These are phyloP conservation scores for Polymyxa betae DNA, from an alignment of 208 protist genomes.

Conservation along the genomic window DNA sequence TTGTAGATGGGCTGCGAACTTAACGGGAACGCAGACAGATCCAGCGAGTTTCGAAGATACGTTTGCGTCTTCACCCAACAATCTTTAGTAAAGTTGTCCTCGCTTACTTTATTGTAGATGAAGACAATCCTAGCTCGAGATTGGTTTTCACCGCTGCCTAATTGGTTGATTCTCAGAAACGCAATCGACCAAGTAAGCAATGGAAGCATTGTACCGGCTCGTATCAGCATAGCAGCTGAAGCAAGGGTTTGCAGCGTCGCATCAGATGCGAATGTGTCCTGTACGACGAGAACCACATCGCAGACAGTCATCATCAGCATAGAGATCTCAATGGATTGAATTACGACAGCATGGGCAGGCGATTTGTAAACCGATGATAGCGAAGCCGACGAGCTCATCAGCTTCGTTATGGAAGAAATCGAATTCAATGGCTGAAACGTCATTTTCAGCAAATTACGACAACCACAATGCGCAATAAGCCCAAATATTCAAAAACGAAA, in stretches of 20 bases:
- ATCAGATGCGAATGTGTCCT: neutral
- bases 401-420: neutral
- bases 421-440: neutral
- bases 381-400: neutral
- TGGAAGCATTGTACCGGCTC: neutral
- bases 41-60: neutral
- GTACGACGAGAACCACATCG: neutral
- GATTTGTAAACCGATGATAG: neutral
- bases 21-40: neutral
- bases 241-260: neutral
- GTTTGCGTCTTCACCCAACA: neutral
- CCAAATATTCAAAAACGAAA: neutral
- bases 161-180: neutral
- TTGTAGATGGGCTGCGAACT: neutral
- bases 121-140: neutral
- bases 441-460: neutral
- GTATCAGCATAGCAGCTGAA: neutral
- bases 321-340: neutral
- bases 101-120: conserved; percentile 5
- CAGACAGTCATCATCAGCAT: neutral
- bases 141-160: neutral
- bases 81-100: neutral
- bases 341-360: neutral
- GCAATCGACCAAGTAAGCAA: neutral
- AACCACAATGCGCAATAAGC: neutral